Evolutionary conservation across 2,329 filamentous ascomycete species (phyloP).

Genomic region (Stenocarpella maydis): DNA sequence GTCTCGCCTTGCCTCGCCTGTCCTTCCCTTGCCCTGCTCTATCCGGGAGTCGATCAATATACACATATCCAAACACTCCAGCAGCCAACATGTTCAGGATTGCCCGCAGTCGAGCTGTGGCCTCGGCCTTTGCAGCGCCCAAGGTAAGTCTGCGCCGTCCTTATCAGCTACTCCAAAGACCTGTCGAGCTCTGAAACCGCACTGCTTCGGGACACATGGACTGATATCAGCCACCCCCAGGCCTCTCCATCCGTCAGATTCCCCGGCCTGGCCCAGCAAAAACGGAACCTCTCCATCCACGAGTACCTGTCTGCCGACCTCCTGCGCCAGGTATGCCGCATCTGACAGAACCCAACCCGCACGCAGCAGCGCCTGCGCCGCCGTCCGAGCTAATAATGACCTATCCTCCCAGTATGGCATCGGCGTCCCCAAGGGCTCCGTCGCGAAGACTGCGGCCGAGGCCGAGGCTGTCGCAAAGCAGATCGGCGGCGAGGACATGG

Average conservation of each 20-base stretch:
- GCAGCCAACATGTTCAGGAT: conserved; percentile 81
- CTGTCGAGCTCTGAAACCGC: conserved; percentile 15
- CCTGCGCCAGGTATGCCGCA: conserved; percentile 70
- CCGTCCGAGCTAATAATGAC: conserved; percentile 38
- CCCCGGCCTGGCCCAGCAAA: conserved; percentile 77
- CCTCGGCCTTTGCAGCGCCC: conserved; percentile 79
- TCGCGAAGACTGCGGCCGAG: conserved; percentile 84
- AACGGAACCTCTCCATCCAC: conserved; percentile 92
- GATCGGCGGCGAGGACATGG: conserved; percentile 95
- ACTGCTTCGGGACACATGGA: conserved; percentile 7
- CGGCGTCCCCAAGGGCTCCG: conserved; percentile 87
- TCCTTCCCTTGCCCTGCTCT: conserved; percentile 1
- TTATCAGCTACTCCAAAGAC: conserved; percentile 19
- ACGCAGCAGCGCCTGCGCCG: conserved; percentile 17
- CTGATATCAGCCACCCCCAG: conserved; percentile 44
- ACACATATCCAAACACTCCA: conserved; percentile 32
- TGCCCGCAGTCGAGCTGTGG: conserved; percentile 81
- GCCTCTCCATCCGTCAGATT: conserved; percentile 61
- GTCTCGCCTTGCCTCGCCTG: conserved; percentile 29
- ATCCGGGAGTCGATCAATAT: conserved; percentile 32
- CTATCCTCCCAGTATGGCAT: conserved; percentile 79
- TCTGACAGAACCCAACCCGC: conserved; percentile 1
- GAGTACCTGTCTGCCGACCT: conserved; percentile 97
- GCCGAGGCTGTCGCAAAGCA: conserved; percentile 90
- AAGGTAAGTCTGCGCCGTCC: conserved; percentile 64